phyloP scores from a whole-genome alignment of 257 asterid species.

The Ajuga chamaepitys region DNA sequence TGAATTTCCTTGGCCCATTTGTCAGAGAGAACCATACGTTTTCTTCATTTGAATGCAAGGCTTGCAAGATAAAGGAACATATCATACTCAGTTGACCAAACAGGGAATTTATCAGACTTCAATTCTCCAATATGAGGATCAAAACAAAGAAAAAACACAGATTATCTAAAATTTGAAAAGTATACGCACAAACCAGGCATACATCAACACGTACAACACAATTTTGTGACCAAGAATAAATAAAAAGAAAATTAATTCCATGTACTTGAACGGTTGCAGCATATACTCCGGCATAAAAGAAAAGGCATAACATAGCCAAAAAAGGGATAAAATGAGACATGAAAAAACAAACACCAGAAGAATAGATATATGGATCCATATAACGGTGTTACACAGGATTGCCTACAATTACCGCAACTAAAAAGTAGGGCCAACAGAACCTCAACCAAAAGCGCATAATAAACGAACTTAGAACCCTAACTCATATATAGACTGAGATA shows the following conservation, averaged over 20 bases:
- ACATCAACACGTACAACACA: not conserved
- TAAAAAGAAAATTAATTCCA: not conserved
- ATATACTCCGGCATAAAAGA: no score
- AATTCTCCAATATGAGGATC: not conserved
- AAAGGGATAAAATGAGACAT: not conserved
- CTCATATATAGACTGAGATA: not conserved
- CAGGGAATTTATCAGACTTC: not conserved
- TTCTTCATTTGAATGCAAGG: not conserved
- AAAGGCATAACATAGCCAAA: not conserved
- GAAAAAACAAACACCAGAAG: not conserved
- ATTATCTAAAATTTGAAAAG: not conserved
- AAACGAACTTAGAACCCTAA: not conserved
- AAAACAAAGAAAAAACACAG: not conserved
- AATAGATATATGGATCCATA: not conserved
- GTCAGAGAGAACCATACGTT: not conserved
- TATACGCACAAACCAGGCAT: not conserved
- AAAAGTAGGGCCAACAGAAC: conserved; percentile 1
- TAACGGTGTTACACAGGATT: not conserved
- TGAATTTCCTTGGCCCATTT: not conserved
- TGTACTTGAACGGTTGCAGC: no score
- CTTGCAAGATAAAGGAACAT: not conserved
- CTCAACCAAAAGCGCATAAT: not conserved
- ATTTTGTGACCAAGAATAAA: not conserved
- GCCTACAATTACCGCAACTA: not conserved
- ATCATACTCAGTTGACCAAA: not conserved